These are phyloP conservation scores for Fusarium sulawesiense DNA, from an alignment of 2,329 filamentous ascomycete species.

Conservation along the genomic window DNA sequence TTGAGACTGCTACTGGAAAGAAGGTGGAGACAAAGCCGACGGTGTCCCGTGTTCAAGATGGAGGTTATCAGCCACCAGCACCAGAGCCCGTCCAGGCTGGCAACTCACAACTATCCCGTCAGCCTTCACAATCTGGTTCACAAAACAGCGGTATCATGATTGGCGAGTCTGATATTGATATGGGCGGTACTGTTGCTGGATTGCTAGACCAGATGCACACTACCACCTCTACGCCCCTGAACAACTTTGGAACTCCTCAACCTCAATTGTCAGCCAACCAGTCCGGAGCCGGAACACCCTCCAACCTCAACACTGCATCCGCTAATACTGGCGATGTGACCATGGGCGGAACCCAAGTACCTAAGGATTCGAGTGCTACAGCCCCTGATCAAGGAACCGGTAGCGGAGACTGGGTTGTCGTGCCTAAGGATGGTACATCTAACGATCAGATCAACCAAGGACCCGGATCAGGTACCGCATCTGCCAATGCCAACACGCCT, in stretches of 20 bases:
- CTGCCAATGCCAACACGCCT: slow-evolving; percentile 49
- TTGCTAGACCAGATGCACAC: slow-evolving; percentile 77
- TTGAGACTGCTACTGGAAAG: slow-evolving; percentile 77
- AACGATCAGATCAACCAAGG: slow-evolving; percentile 47
- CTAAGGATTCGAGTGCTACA: slow-evolving; percentile 52
- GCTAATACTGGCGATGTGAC: slow-evolving; percentile 54
- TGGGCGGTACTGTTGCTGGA: slow-evolving; percentile 72
- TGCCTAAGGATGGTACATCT: slow-evolving; percentile 70
- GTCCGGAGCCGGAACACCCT: slow-evolving; percentile 69
- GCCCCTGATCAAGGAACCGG: slow-evolving; percentile 63
- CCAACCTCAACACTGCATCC: slow-evolving; percentile 59
- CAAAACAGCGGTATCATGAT: slow-evolving; percentile 66
- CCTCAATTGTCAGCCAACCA: slow-evolving; percentile 66
- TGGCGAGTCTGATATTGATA: slow-evolving; percentile 72
- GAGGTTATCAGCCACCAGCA: slow-evolving; percentile 75
- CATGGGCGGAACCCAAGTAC: slow-evolving; percentile 65
- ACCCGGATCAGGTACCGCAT: slow-evolving; percentile 27
- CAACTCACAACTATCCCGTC: slow-evolving; percentile 59
- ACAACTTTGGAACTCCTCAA: slow-evolving; percentile 71
- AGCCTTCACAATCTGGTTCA: slow-evolving; percentile 66
- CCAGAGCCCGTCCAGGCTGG: slow-evolving; percentile 57
- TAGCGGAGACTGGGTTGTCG: slow-evolving; percentile 79
- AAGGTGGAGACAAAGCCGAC: slow-evolving; percentile 72
- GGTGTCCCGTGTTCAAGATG: slow-evolving; percentile 79
- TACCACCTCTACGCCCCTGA: slow-evolving; percentile 68